Evolutionary conservation across 352 stramenopile species (phyloP).

Genomic region (Stramenopiles sp.): DNA sequence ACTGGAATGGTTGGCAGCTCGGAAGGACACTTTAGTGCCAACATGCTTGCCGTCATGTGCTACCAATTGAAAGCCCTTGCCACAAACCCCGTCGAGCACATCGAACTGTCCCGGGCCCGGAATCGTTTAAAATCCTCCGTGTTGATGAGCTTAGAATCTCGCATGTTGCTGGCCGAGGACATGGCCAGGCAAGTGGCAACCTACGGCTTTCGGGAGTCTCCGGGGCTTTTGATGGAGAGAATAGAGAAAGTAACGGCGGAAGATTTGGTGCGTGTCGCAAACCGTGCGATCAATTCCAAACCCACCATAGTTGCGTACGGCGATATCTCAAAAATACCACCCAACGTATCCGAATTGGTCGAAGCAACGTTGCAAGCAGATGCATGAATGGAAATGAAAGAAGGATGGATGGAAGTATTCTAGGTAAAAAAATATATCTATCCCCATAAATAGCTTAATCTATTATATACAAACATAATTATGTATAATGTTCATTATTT

Average conservation of each 20-base stretch:
- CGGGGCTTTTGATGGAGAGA: conserved; percentile 54
- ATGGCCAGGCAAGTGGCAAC: conserved; percentile 92
- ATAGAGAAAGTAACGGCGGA: conserved; percentile 60
- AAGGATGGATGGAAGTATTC: too few relatives aligned
- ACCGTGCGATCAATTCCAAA: conserved; percentile 42
- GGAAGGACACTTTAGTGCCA: conserved; percentile 51
- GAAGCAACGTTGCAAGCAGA: background rate
- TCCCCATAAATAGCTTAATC: too few relatives aligned
- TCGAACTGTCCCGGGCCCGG: conserved; percentile 79
- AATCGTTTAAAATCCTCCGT: conserved; percentile 99
- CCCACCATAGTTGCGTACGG: conserved; percentile 58
- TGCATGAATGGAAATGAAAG: too few relatives aligned
- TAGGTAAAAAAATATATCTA: too few relatives aligned
- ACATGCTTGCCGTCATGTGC: conserved; percentile 72
- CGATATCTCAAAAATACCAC: conserved; percentile 43
- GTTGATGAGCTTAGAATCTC: conserved; percentile 93
- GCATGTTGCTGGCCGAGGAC: conserved; percentile 95
- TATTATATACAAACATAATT: too few relatives aligned
- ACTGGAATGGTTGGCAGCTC: conserved; percentile 77
- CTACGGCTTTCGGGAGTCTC: conserved; percentile 72
- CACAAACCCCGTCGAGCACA: conserved; percentile 33
- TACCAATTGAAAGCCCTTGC: conserved; percentile 74
- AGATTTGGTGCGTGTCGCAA: conserved; percentile 53
- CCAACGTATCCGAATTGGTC: background rate
- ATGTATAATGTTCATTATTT: too few relatives aligned